These are phyloP conservation scores for Citrullus colocynthis DNA, from an alignment of 306 rosid genomes.

Conservation along the genomic window DNA sequence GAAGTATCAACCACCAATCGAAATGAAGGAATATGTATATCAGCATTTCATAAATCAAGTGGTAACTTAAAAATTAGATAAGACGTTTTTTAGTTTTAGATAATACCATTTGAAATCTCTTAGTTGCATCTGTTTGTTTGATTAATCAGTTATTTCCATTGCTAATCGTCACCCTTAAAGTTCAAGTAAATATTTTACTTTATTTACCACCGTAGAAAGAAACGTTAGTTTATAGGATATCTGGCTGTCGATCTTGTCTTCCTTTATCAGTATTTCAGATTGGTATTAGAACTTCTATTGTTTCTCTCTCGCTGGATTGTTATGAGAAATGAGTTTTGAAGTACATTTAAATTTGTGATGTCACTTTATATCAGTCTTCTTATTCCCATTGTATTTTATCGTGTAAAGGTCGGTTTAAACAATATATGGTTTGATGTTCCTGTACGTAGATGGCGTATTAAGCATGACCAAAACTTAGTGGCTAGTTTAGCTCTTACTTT, in stretches of 20 bases:
- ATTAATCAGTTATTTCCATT: neutral
- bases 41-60: conserved; percentile 61
- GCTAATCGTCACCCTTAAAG: neutral
- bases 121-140: neutral
- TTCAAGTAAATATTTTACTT: neutral
- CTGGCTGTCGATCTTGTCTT: neutral
- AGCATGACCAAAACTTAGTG: neutral
- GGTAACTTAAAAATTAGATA: conserved; percentile 37
- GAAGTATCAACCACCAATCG: conserved; percentile 43
- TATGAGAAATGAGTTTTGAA: neutral
- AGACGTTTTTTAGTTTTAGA: neutral
- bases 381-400: neutral
- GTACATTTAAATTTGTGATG: neutral
- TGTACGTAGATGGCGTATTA: neutral
- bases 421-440: neutral
- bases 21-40: conserved; percentile 40
- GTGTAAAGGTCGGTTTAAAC: neutral
- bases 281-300: neutral
- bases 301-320: neutral
- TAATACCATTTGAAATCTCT: neutral
- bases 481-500: neutral
- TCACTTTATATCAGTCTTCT: neutral
- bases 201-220: neutral
- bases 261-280: neutral
- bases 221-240: neutral